Evolutionary conservation across 1,284 basidiomycete species (phyloP).

Genomic region (Puccinia sorghi): DNA sequence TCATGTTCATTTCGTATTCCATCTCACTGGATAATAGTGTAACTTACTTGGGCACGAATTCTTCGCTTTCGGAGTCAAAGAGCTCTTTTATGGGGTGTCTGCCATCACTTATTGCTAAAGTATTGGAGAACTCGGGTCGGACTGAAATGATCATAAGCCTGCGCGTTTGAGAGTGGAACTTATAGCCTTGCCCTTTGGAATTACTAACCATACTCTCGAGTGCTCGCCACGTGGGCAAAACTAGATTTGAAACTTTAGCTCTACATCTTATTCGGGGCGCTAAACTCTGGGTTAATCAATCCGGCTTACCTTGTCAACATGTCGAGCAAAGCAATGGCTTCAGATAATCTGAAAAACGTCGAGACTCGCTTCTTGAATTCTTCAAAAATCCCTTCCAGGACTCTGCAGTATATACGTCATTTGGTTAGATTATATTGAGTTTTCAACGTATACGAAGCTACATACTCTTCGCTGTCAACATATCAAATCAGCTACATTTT

Average conservation of each 20-base stretch:
- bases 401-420: conserved; percentile 49
- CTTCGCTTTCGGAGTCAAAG: conserved; percentile 18
- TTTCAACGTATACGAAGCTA: not conserved
- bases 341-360: conserved; percentile 54
- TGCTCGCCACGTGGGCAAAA: conserved; percentile 76
- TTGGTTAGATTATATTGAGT: not conserved
- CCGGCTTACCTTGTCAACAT: conserved; percentile 68
- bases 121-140: conserved; percentile 81
- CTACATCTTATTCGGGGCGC: not conserved
- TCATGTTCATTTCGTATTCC: not conserved
- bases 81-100: conserved; percentile 66
- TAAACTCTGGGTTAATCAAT: too few relatives aligned
- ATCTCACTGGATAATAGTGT: not conserved
- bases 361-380: conserved; percentile 53
- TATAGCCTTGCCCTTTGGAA: not conserved
- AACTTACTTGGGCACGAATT: conserved; percentile 48
- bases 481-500: not conserved
- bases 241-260: conserved; percentile 17
- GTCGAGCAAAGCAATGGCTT: conserved; percentile 73
- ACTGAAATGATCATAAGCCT: conserved; percentile 61
- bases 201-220: conserved; percentile 61
- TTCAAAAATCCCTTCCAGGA: conserved; percentile 55
- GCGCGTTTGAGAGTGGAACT: not conserved
- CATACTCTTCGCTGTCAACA: conserved; percentile 11
- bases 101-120: conserved; percentile 79